Evolutionary conservation across 805 yeast species (phyloP), one percentile per base, ranked within the genome.

Genomic region (Yamadazyma paraphyllophila): DNA sequence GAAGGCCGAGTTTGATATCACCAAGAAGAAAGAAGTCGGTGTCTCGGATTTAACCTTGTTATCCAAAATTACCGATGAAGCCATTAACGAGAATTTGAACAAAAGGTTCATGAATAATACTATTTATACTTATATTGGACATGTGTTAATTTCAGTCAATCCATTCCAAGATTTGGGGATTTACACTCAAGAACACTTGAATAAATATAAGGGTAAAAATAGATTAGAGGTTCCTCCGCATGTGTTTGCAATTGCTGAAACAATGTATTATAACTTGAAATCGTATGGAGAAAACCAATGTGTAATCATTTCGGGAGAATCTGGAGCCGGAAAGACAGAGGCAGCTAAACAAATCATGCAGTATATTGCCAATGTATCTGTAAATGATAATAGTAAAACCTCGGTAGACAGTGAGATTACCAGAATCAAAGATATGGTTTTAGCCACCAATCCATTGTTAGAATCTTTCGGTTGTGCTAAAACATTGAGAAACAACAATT

Each of bases 301-400:
- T 77, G 98, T 94, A 16, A 94, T 94, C 57, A 94, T 94, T 54
- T 88, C 96, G 2, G 98, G 98, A 46, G 98, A 92, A 65, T 88
- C 96, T 1, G 98, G 98, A 51, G 98, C 98, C 4, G 98, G 98
- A 41, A 92, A 92, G 62, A 92, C 98, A 4, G 98, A 92, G 69
- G 97, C 97, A 16, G 97, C 98, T 35, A 92, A 92, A 72, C 82
- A 95, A 63, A 91, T 92, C 66, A 92, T 92, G 98, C 97, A 92
- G 67, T 92, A 92, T 63, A 85, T 92, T 55, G 90, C 97, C 31
- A 82, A 91, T 17, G 96, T 90, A 3, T 83, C 94, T 1, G 95
- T 91, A 10, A 71, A 65, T 42, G 67, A 81, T 7, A 77, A 85
- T 27, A 13, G 36, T 24, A 13, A 14, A 15, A 32, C 36, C 9